Evolutionary conservation across 2,329 filamentous ascomycete genomes (phyloP).

Genomic region (Fusarium temperatum): DNA sequence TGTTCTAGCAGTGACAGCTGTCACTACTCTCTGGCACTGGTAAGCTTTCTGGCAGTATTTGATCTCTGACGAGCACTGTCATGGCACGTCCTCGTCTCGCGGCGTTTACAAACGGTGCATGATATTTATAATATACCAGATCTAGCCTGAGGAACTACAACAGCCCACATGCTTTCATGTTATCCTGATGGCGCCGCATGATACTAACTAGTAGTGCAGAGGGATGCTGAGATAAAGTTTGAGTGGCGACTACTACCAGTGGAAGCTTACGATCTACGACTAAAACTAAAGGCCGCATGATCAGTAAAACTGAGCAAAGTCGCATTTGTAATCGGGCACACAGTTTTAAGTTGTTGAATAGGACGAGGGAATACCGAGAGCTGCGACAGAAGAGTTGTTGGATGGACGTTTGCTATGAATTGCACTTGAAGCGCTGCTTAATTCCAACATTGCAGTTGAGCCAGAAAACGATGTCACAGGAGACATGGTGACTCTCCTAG

Average conservation of each 20-base stretch:
- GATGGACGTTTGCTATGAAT: not conserved
- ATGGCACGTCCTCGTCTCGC: too few relatives aligned
- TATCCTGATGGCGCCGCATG: fast-evolving
- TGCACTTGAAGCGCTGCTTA: not conserved
- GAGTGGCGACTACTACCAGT: too few relatives aligned
- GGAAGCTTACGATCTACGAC: fast-evolving
- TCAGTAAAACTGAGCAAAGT: fast-evolving
- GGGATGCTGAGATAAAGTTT: too few relatives aligned
- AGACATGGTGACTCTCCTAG: fast-evolving
- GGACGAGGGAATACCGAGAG: fast-evolving
- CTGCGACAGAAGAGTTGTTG: not conserved
- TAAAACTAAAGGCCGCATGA: fast-evolving
- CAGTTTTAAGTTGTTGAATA: not conserved
- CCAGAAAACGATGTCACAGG: fast-evolving
- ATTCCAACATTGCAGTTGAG: fast-evolving
- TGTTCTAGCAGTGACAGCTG: not conserved
- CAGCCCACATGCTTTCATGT: fast-evolving
- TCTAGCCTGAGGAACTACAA: too few relatives aligned
- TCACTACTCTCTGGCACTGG: too few relatives aligned
- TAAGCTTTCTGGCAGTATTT: too few relatives aligned
- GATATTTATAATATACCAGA: too few relatives aligned
- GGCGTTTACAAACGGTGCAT: too few relatives aligned
- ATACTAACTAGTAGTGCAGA: too few relatives aligned
- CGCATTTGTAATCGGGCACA: fast-evolving
- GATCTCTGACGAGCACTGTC: too few relatives aligned